Percentiles rank a stretch among this genome's conserved stretches.
phyloP scores from a whole-genome alignment of 1,284 basidiomycete genomes.

The Pseudozyma pruni region DNA sequence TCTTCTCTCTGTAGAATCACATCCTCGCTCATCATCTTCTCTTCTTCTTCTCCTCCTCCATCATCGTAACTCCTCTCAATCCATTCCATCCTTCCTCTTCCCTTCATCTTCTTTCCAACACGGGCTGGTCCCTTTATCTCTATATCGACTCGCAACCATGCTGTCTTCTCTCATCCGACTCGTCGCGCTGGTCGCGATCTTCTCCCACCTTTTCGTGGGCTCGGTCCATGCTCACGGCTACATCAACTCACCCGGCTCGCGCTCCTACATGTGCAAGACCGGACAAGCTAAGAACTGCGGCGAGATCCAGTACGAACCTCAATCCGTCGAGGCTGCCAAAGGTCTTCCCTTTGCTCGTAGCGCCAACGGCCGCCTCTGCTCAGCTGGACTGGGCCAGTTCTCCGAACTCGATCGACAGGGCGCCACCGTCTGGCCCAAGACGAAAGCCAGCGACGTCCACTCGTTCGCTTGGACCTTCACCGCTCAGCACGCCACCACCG shows the following conservation, averaged over 20 bases:
- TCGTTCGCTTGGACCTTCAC: conserved; percentile 47
- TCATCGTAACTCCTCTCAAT: conserved; percentile 14
- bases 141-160: conserved; percentile 1
- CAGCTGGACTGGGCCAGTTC: conserved; percentile 44
- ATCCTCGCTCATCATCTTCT: conserved; percentile 4
- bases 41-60: conserved; percentile 10
- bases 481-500: conserved; percentile 49
- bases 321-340: conserved; percentile 47
- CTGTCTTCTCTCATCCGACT: conserved; percentile 22
- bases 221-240: conserved; percentile 47
- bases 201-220: conserved; percentile 38
- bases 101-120: conserved; percentile 2
- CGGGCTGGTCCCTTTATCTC: conserved; percentile 22
- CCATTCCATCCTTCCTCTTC: conserved; percentile 8
- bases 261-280: conserved; percentile 73
- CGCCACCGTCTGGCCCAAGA: conserved; percentile 24
- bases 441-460: conserved; percentile 21
- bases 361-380: conserved; percentile 38
- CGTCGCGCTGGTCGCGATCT: conserved; percentile 36
- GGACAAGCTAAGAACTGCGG: conserved; percentile 59
- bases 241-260: conserved; percentile 70
- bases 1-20: not conserved
- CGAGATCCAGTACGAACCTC: conserved; percentile 50
- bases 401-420: conserved; percentile 38
- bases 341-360: conserved; percentile 42